Base-by-base conservation (phyloP, 192 early-diverging fungal species). In the Coemansia reversa region DNA sequence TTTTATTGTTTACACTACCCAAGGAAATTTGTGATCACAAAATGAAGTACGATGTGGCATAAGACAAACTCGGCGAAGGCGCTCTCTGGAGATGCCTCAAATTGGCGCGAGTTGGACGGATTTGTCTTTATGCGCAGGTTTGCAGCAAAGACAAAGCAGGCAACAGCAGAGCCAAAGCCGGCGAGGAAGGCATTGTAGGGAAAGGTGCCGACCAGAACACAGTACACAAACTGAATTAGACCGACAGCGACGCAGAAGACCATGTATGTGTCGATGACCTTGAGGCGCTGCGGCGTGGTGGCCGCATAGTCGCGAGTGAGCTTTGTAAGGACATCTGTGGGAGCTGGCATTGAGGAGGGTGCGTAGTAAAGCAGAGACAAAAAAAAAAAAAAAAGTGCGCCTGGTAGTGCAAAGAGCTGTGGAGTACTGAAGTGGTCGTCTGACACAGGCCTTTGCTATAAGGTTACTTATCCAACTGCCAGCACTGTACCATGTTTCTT, bases 111-210 rank as follows among this genome's bases (percentile, higher is more conserved):
- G 74, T 97, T 98, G 59, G 87, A 69, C 5, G 89, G 85, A 75
- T 97, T 95, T 52, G 91, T 88, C 66, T 96, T 95, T 50, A 97
- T 97, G 55, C 97, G 87, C 65, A 99, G 84, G 77, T 93, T 94
- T 57, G 91, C 94, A 19, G 74, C 71, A 58, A 97, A 87, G 9
- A 96, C 91, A 82, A 99, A 99, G 55, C 86, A 84, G 22, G 93
- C 96, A 23, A 97, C 93, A 8, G 91, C 90, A 9, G 90, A 89
- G 57, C 91, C 91, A 81, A 99, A 99, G 27, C 94, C 94, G 11
- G 95, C 89, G 69, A 99, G 74, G 76, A 99, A 98, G 28, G 95
- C 91, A 81, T 98, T 98, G 84, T 96, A 98, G 20, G 97, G 97
- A 74, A 88, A 97, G n/a, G 89, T 93, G 51, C 96, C 95, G 14